Evolutionary conservation across 2,329 filamentous ascomycete genomes (phyloP).

Genomic region (Colletotrichum viniferum): DNA sequence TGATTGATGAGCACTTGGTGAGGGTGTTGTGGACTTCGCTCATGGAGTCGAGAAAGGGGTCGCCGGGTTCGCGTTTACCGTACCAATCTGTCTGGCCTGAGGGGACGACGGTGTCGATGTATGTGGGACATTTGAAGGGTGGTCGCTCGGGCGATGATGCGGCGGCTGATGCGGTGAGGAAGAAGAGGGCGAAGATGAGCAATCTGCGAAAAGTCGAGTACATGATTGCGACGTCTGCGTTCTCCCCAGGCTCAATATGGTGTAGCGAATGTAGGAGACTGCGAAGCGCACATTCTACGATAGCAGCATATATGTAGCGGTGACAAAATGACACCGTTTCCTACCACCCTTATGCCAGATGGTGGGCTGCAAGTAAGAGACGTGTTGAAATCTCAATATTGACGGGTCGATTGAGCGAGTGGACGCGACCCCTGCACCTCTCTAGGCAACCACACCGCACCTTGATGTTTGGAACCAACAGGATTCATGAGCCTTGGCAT

Average conservation of each 20-base stretch:
- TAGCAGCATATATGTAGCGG: background rate
- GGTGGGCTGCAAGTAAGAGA: background rate
- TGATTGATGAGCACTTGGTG: background rate
- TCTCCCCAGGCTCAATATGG: rapidly evolving
- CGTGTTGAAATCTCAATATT: background rate
- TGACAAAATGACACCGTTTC: background rate
- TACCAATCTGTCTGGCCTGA: background rate
- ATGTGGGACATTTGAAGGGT: background rate
- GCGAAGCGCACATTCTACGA: background rate
- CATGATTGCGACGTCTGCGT: background rate
- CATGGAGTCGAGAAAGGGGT: background rate
- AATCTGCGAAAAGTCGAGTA: background rate
- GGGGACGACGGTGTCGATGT: constrained; percentile 5
- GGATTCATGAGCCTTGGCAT: background rate
- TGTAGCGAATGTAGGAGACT: background rate
- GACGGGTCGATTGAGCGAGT: background rate
- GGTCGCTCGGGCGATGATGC: background rate
- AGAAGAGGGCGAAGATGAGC: background rate
- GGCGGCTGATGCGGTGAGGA: background rate
- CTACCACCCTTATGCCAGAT: background rate
- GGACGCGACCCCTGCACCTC: background rate
- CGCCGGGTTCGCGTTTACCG: background rate
- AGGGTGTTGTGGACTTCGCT: background rate
- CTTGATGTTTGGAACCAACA: background rate
- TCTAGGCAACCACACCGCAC: background rate